Base-by-base conservation (phyloP, 306 rosid genomes). In the Betula pendula region DNA sequence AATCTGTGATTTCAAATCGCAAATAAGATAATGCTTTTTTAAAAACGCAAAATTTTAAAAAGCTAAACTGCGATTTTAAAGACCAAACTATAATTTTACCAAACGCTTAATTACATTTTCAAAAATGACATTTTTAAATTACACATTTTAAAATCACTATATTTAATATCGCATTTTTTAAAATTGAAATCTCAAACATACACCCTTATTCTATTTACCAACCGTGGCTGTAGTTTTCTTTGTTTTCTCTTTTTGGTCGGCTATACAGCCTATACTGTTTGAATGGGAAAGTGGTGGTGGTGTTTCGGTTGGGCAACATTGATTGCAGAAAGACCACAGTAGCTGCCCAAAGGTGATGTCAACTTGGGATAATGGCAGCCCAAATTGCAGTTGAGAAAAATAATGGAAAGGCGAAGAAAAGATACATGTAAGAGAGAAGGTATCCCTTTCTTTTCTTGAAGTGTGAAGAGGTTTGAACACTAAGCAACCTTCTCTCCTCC, bases 361-460 rank as follows among this genome's bases (percentile, higher is more conserved):
- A 49, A 60, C 42, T 70, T 69, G 68, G 79, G 59, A 79, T 58
- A 79, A 71, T 74, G 35, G 63, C 63, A 60, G 52, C 31, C 74
- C 51, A 72, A 71, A 19, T n/a, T 44, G 55, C 43, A 42, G 80
- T 68, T 29, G 76, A 78, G 49, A 75, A 70, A 59, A 80, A 59
- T 70, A 82, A 79, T 52, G 82, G 82, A 27, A 52, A 71, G 71
- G 40, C 69, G 22, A 58, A 16, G 44, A 55, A 74, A 10, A 63
- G 62, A 43, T 27, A 73, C 27, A 20, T 68, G 72, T 74, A 82
- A 69, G 68, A 48, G 74, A 71, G 70, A 88, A 88, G 88, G 49
- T 68, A 90, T 88, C 81, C 92, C 68, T 88, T 90, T 81, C 96
- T 86, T 90, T 85, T 77, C 90, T 88, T 85, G 47, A 5, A 70